Evolutionary conservation across 371 early-diverging fungal species (phyloP).

Genomic region (Sporodiniella umbellata): DNA sequence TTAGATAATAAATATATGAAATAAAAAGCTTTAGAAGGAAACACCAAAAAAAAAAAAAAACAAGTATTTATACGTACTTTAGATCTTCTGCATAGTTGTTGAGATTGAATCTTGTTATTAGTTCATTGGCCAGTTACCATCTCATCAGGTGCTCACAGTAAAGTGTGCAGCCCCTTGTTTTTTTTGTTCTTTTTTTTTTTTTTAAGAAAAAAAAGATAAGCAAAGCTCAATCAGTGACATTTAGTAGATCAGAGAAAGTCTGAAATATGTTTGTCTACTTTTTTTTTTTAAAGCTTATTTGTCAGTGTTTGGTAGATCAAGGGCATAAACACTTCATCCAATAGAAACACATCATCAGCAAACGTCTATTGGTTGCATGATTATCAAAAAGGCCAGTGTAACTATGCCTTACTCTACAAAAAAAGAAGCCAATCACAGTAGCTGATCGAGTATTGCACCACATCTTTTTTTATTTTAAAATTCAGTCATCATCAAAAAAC

Average conservation of each 20-base stretch:
- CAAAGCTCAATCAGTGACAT: no score
- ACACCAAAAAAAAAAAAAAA: not conserved
- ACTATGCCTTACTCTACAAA: not conserved
- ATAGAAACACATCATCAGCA: conserved; percentile 4
- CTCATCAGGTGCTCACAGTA: no score
- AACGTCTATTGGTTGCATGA: not conserved
- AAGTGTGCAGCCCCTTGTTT: no score
- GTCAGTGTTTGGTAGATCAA: conserved; percentile 5
- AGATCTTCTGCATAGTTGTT: no score
- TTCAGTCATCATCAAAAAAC: conserved; percentile 14
- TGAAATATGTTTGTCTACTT: no score
- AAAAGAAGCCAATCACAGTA: not conserved
- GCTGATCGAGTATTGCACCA: not conserved
- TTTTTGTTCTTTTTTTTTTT: no score
- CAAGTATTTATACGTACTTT: not conserved
- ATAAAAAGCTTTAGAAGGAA: conserved; percentile 1
- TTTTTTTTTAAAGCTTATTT: not conserved
- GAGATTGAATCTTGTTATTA: no score
- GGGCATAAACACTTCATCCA: conserved; percentile 3
- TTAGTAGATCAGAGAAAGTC: no score
- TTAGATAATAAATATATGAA: conserved; percentile 2
- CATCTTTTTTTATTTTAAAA: not conserved
- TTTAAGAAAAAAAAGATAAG: no score
- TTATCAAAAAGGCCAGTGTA: not conserved
- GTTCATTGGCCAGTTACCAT: no score